Base-by-base conservation (phyloP, 768 basidiomycete species). In the Kwoniella dejecticola region DNA sequence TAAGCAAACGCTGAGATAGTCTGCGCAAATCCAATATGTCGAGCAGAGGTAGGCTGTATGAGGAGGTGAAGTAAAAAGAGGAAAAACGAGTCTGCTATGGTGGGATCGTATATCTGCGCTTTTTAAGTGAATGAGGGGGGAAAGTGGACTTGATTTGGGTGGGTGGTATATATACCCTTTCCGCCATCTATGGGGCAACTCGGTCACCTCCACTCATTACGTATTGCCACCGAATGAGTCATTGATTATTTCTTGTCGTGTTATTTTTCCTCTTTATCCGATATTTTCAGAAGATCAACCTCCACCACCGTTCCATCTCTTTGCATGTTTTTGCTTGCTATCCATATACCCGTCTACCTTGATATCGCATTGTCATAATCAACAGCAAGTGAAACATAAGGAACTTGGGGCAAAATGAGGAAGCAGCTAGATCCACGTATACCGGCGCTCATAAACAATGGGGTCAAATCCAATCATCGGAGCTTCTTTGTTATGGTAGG, bases 401-500 rank as follows among this genome's bases (percentile, higher is more conserved):
- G n/a, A n/a, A n/a, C n/a, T 5, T 12, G 8, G 45, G 24, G 23
- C 47, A 68, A 31, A 36, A 77, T 79, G 79, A 68, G 81, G 47
- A 82, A 82, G 66, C 80, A 81, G 72, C 85, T 96, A 57, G 95
- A 97, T 79, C 88, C 89, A 49, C 89, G 95, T 40, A 91, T 98
- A 64, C 91, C 91, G 17, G 88, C 87, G 52, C 85, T 97, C 57
- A 92, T 97, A 77, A 87, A 85, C 68, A 95, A 95, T 78, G 91
- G 91, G 84, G 93, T 96, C 77, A 88, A 90, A 79, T 85, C 87
- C 69, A 92, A 94, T 69, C 89, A 97, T 69, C 83, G 96, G 36
- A 93, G 90, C 1, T 97, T 99, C 83, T 89, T 98, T 78, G 90
- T 97, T 36, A 84, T 98, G 44, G 92, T 98, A 17, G 96, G 96